Base-by-base conservation (phyloP, 345 rosid genomes). In the Citrus glauca region DNA sequence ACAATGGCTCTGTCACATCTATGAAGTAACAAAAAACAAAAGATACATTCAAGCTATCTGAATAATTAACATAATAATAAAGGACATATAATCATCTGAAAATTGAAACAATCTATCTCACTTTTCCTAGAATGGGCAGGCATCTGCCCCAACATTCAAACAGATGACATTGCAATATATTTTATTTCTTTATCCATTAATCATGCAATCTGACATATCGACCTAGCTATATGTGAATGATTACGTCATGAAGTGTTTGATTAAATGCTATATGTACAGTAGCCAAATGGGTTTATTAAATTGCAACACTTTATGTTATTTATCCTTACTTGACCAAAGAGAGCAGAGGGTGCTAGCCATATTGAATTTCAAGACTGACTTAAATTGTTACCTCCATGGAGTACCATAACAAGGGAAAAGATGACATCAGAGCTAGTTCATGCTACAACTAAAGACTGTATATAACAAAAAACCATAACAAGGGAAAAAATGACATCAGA, bases 1-100 rank as follows among this genome's bases (percentile, higher is more conserved):
- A 79, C 79, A 95, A 81, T 64, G 98, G 89, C 82, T 90, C 98
- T 0, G 99, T 93, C 67, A 93, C 93, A 91, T 91, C 98, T 93
- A 80, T 70, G 33, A 57, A 85, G 69, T 73, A 71, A 57, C 64
- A 77, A 78, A 77, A 73, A 73, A 72, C 22, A 64, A 11, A 56
- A 6, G 70, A 45, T 7, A 63, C 2, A 56, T 11, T 19, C 65
- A 62, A 22, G 28, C 66, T 5, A 72, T 73, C 66, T 17, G n/a
- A 60, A 78, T 55, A 24, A 70, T 73, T 55, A 76, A 75, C 37
- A 64, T 0, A 68, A 65, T 27, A 19, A 72, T 20, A 35, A 57
- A 68, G 66, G 28, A 59, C 55, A 24, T 63, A 71, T 22, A 28
- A 45, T 61, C 35, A 37, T 59, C 66, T n/a, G 66, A 33, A n/a